Percentiles rank a stretch among this genome's conserved stretches.
Evolutionary conservation across 208 protist species (phyloP).

Genomic region (Crithidia sp.): DNA sequence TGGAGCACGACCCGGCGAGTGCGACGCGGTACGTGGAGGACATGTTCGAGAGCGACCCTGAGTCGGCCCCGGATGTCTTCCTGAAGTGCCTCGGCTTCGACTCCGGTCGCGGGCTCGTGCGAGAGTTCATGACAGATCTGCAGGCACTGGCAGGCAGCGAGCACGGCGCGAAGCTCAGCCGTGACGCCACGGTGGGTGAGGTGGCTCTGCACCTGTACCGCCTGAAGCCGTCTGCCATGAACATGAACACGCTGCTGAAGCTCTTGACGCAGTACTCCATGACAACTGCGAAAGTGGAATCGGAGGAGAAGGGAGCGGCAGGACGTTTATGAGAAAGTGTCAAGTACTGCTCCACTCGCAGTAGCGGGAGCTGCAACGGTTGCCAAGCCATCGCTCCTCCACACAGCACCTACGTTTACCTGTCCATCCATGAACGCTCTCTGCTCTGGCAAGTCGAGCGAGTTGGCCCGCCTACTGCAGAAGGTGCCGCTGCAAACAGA

Average conservation of each 20-base stretch:
- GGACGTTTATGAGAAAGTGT: neutral
- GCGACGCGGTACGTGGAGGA: constrained; percentile 50
- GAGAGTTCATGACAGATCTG: constrained; percentile 20
- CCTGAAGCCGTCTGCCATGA: constrained; percentile 63
- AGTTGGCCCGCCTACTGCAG: constrained; percentile 21
- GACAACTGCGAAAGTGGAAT: neutral
- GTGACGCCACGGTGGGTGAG: constrained; percentile 11
- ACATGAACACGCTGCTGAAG: constrained; percentile 72
- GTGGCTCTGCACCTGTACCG: constrained; percentile 49
- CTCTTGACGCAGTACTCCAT: constrained; percentile 32
- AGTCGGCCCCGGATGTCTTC: constrained; percentile 68
- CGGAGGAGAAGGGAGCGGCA: neutral
- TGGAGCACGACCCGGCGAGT: constrained; percentile 46
- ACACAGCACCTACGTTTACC: neutral
- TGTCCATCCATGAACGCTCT: constrained; percentile 8
- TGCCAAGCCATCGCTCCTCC: neutral
- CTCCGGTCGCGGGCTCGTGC: constrained; percentile 41
- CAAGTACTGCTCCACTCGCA: no score
- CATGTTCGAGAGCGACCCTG: constrained; percentile 66
- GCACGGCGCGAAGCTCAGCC: neutral
- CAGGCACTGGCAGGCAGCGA: neutral
- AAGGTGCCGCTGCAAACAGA: constrained; percentile 33
- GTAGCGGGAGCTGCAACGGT: neutral
- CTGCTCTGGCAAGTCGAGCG: constrained; percentile 4
- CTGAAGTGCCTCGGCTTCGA: constrained; percentile 57